Conservation (phyloP, 306 rosid genomes). For the Medicago ruthenica region DNA sequence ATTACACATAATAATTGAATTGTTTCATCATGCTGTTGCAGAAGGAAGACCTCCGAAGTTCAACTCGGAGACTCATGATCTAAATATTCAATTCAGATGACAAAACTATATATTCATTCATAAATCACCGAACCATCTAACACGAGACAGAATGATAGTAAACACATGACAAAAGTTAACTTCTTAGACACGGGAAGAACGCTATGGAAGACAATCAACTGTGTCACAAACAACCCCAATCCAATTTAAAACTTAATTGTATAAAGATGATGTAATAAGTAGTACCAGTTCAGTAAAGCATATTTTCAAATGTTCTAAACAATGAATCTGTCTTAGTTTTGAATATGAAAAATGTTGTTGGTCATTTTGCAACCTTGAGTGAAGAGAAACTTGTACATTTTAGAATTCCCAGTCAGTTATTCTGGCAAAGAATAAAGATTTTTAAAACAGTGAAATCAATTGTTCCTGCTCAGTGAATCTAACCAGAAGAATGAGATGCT, state of each 20-base stretch:
- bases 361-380: constrained; percentile 22
- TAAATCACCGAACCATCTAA: constrained; percentile 16
- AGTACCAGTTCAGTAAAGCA: not conserved
- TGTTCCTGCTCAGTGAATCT: constrained; percentile 18
- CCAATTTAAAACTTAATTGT: constrained; percentile 6
- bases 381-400: no score
- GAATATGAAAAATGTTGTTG: not conserved
- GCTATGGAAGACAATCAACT: not conserved
- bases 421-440: no score
- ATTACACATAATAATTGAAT: constrained; percentile 2
- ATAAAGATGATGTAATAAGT: not conserved
- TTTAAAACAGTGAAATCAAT: not conserved
- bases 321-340: constrained; percentile 1
- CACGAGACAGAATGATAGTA: not conserved
- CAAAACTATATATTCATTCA: constrained; percentile 2
- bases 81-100: constrained; percentile 14
- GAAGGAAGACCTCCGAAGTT: not conserved
- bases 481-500: constrained; percentile 2
- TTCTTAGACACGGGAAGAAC: not conserved
- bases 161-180: constrained; percentile 16
- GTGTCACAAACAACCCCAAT: constrained; percentile 1
- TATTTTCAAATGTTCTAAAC: not conserved
- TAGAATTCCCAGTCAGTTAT: no score
- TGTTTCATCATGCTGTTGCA: constrained; percentile 2
- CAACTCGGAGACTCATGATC: not conserved